A percentile compares a stretch with the other conserved stretches of the same genome.
Conservation (phyloP, 805 yeast species). For the Wickerhamiella siamensis region DNA sequence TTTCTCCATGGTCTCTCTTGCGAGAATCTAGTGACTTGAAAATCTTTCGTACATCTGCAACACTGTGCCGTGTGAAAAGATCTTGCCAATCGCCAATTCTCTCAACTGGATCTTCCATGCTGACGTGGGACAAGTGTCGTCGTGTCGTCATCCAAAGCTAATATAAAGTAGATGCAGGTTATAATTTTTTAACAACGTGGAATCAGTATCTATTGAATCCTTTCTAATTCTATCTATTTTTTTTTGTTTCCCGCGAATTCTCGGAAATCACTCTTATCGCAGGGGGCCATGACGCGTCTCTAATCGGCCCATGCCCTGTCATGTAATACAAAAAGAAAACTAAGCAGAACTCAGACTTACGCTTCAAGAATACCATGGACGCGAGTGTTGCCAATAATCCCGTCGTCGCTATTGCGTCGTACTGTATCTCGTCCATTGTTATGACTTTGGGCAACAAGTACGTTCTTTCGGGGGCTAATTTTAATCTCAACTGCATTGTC, state of each 20-base stretch:
- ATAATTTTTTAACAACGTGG: no score
- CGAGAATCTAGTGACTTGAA: constrained; percentile 3
- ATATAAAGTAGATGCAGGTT: no score
- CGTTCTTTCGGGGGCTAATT: constrained; percentile 68
- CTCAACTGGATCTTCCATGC: neutral
- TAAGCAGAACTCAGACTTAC: neutral
- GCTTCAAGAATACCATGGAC: constrained; percentile 3
- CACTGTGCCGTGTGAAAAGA: constrained; percentile 8
- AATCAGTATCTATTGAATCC: no score
- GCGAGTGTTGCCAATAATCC: constrained; percentile 22
- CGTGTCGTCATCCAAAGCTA: no score
- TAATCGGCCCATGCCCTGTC: neutral
- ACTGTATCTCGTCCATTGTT: constrained; percentile 86
- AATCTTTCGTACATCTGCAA: constrained; percentile 8
- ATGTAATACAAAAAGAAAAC: neutral
- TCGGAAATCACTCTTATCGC: no score
- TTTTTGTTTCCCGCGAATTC: no score
- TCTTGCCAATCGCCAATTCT: constrained; percentile 10
- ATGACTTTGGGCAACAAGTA: constrained; percentile 97
- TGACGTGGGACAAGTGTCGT: neutral
- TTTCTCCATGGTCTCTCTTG: constrained; percentile 2
- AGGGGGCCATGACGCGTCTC: no score
- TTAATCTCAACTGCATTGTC: constrained; percentile 74
- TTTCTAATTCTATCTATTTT: no score
- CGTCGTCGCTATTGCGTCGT: constrained; percentile 29